Evolutionary conservation across 1,284 basidiomycete genomes (phyloP).

Genomic region (Cystobasidiaceae sp.): DNA sequence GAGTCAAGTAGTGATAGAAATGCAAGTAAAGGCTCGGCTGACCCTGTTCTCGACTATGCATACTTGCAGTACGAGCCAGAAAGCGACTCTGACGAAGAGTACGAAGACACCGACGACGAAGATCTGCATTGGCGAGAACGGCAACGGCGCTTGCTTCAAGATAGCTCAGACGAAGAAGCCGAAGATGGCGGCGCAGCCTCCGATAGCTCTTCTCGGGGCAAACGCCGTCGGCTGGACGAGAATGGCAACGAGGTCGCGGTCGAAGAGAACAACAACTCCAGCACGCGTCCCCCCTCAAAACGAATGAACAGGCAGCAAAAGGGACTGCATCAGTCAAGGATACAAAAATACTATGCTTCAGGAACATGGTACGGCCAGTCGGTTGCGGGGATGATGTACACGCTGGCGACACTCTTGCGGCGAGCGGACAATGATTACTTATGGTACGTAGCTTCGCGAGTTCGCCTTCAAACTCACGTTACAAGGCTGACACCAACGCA

Average conservation of each 20-base stretch:
- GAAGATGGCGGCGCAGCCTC: conserved; percentile 55
- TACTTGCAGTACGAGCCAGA: conserved; percentile 62
- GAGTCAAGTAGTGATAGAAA: neutral
- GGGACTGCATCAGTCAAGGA: conserved; percentile 56
- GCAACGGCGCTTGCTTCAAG: conserved; percentile 20
- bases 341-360: conserved; percentile 76
- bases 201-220: conserved; percentile 40
- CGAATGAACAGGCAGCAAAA: conserved; percentile 66
- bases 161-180: conserved; percentile 47
- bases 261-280: neutral
- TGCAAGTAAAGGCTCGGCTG: neutral
- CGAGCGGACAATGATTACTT: conserved; percentile 88
- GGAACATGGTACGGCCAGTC: conserved; percentile 88
- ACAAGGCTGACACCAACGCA: neutral
- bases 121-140: conserved; percentile 29
- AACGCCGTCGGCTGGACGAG: conserved; percentile 27
- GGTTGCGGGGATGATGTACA: conserved; percentile 80
- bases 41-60: neutral
- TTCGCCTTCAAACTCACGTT: too few relatives aligned
- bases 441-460: conserved; percentile 67
- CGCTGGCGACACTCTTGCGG: conserved; percentile 81
- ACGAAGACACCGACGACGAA: conserved; percentile 47
- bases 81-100: conserved; percentile 61
- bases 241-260: conserved; percentile 28
- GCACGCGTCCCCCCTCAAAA: conserved; percentile 37